Percentiles rank a stretch among this genome's conserved stretches.
phyloP scores from a whole-genome alignment of 208 protist species.

The Tritrichomonas musculus region DNA sequence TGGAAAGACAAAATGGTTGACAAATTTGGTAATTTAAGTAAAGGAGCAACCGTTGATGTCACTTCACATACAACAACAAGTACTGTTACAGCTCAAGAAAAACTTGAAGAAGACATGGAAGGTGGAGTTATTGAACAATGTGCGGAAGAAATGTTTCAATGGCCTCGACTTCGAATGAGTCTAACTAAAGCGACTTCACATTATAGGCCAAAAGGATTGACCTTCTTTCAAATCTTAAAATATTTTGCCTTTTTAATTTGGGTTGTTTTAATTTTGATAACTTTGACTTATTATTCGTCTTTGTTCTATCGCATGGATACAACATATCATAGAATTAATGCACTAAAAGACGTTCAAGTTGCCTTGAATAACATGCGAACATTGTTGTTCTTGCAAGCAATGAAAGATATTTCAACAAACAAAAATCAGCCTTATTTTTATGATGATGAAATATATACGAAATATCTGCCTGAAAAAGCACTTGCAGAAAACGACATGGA shows the following conservation, averaged over 20 bases:
- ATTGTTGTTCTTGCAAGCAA: too few species aligned
- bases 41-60: too few species aligned
- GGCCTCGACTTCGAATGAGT: not conserved
- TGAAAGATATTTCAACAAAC: not conserved
- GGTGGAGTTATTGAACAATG: not conserved
- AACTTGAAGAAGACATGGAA: constrained; percentile 11
- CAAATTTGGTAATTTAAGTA: not conserved
- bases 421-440: not conserved
- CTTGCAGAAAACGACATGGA: not conserved
- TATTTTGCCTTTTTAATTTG: not conserved
- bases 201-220: not conserved
- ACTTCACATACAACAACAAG: too few species aligned
- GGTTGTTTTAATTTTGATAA: not conserved
- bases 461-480: not conserved
- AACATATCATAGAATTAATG: not conserved
- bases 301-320: not conserved
- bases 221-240: not conserved
- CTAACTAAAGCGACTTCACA: not conserved
- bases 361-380: not conserved
- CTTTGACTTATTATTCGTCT: too few species aligned
- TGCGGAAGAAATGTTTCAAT: not conserved
- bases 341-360: not conserved
- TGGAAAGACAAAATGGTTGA: not conserved
- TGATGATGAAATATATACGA: not conserved
- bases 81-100: not conserved